Percentiles rank a stretch among this genome's conserved stretches.
Conservation (phyloP, 140 eudicot genomes). For the Anethum foeniculum region DNA sequence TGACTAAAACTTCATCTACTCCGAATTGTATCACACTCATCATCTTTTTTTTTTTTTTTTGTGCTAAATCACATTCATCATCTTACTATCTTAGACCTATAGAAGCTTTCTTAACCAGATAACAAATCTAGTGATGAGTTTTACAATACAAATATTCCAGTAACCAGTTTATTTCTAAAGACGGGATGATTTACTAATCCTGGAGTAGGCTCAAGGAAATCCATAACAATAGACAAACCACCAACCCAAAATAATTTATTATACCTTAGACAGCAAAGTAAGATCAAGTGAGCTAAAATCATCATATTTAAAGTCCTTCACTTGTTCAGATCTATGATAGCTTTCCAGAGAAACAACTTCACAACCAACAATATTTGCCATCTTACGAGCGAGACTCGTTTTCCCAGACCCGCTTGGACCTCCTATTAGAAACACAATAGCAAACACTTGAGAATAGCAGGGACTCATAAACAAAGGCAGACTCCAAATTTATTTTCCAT, state of each 20-base stretch:
- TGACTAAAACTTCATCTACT: background rate
- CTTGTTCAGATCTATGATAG: slow-evolving; percentile 85
- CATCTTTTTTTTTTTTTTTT: background rate
- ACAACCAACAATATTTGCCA: slow-evolving; percentile 99
- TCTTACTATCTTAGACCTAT: background rate
- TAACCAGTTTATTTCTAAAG: background rate
- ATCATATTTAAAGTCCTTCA: slow-evolving; percentile 82
- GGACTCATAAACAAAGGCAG: background rate
- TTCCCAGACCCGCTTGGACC: slow-evolving; percentile 99
- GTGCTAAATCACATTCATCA: background rate
- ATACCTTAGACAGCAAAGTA: slow-evolving; percentile 78
- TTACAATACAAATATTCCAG: background rate
- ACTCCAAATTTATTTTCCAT: background rate
- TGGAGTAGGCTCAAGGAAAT: background rate
- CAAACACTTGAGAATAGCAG: background rate
- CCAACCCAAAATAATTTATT: background rate
- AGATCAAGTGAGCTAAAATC: slow-evolving; percentile 92
- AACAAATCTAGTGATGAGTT: background rate
- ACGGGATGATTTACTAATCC: background rate
- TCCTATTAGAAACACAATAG: slow-evolving; percentile 43
- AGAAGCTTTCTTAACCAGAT: background rate
- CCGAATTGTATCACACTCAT: background rate
- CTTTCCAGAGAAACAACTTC: slow-evolving; percentile 97
- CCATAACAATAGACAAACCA: background rate
- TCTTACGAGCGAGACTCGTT: slow-evolving; percentile 98